phyloP scores from a whole-genome alignment of 805 yeast species.

The Clavispora vitiphila region DNA sequence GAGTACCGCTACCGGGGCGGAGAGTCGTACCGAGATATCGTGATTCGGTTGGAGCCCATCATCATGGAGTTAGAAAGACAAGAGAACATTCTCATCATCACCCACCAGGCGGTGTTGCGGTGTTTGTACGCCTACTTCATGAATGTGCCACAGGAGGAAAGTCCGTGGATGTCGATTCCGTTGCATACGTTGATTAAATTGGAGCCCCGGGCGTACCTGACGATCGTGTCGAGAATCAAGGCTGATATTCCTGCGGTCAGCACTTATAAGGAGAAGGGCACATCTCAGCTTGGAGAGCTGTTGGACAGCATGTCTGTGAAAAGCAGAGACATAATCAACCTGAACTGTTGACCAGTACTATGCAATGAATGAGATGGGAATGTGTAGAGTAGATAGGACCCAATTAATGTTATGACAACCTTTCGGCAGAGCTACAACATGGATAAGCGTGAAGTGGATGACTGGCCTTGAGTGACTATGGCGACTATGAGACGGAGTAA shows the following conservation, averaged over 20 bases:
- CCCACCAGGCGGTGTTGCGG: slow-evolving; percentile 96
- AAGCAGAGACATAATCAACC: slow-evolving; percentile 48
- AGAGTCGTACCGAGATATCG: slow-evolving; percentile 93
- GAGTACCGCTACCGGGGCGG: slow-evolving; percentile 97
- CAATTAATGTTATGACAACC: too few relatives aligned
- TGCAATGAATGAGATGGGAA: neutral
- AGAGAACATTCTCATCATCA: slow-evolving; percentile 89
- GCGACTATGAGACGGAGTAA: too few relatives aligned
- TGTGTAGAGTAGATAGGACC: neutral
- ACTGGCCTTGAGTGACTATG: too few relatives aligned
- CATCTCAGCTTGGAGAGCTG: slow-evolving; percentile 57
- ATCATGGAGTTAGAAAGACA: slow-evolving; percentile 98
- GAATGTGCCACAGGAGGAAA: slow-evolving; percentile 96
- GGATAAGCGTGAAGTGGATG: too few relatives aligned
- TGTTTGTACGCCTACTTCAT: slow-evolving; percentile 96
- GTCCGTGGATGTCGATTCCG: slow-evolving; percentile 99
- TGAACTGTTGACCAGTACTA: neutral
- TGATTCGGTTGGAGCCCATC: slow-evolving; percentile 90
- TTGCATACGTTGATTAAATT: slow-evolving; percentile 88
- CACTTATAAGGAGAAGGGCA: slow-evolving; percentile 94
- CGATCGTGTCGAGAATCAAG: slow-evolving; percentile 81
- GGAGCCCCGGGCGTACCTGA: slow-evolving; percentile 92
- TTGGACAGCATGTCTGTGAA: slow-evolving; percentile 31
- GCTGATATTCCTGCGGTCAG: slow-evolving; percentile 98
- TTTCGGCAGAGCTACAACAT: too few relatives aligned